phyloP scores from a whole-genome alignment of 768 basidiomycete species.

The Kwoniella bestiolae region DNA sequence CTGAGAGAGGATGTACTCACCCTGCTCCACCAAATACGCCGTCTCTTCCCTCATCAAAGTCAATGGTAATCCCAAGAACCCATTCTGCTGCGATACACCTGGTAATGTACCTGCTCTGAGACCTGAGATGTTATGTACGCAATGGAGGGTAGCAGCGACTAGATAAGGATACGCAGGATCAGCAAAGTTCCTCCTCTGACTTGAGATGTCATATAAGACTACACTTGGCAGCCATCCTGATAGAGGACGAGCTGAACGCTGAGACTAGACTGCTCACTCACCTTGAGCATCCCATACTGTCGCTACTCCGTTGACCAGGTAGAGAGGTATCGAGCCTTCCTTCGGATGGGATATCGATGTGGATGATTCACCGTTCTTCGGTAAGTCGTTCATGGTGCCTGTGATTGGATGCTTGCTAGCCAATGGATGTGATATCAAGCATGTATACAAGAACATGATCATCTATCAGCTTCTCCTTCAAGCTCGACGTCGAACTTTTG shows the following conservation, averaged over 20 bases:
- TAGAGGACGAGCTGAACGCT: too few species aligned
- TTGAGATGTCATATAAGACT: too few species aligned
- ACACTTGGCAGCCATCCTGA: too few species aligned
- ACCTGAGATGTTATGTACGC: conserved; percentile 80
- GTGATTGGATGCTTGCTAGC: neutral
- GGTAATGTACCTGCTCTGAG: conserved; percentile 88
- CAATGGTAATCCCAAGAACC: conserved; percentile 90
- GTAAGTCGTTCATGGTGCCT: conserved; percentile 18
- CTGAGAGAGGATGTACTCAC: conserved; percentile 60
- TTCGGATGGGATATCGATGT: conserved; percentile 8
- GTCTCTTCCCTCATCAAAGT: conserved; percentile 89
- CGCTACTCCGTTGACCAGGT: conserved; percentile 76
- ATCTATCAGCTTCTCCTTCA: too few species aligned
- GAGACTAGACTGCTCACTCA: too few species aligned
- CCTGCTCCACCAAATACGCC: conserved; percentile 79
- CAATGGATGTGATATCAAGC: too few species aligned
- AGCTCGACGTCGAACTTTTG: neutral
- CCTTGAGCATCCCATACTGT: conserved; percentile 91
- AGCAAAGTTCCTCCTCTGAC: neutral
- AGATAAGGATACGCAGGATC: neutral
- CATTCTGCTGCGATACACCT: conserved; percentile 92
- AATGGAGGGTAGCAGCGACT: conserved; percentile 82
- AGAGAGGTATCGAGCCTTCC: conserved; percentile 63
- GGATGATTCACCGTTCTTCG: conserved; percentile 23
- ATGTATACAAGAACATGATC: too few species aligned